Evolutionary conservation across 2,329 filamentous ascomycete genomes (phyloP), one percentile per base, ranked within the genome.

Genomic region (Elsinoe australis): DNA sequence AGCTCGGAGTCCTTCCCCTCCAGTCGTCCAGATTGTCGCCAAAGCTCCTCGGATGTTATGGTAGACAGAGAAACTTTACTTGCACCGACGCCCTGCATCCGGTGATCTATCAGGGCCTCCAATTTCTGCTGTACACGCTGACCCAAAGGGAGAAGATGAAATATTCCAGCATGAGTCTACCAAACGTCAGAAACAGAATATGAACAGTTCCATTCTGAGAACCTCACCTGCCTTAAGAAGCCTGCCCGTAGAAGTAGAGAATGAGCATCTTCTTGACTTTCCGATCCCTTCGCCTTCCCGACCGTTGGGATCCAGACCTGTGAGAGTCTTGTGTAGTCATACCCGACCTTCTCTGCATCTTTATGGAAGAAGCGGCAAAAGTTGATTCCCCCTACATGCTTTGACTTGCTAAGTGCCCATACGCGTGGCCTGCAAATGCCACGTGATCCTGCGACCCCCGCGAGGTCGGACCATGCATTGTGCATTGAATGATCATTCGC

Each of bases 131-230:
- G 88, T 0, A 96, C 87, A 21, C 87, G 78, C 22, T 87, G 73
- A 0, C 92, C 92, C 0, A 98, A 69, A 0, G 92, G 92, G 1
- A 98, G 74, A 61, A 95, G 75, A 60, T 98, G 92, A 58, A 95
- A 98, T 28, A 96, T 80, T 21, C 92, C 92, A 5, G 89, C 80
- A 61, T 95, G 85, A 15, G 87, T 82, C 80, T 88, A 58, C 24
- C 14, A 17, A 17, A 22, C 31, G 14, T 35, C 29, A 21, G 83
- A 52, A 83, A 64, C 59, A 83, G 21, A 14, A 18, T 33, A 8
- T 19, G 24, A 21, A 28, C 19, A 3, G 3, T 26, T 12, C 19
- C 18, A 3, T 14, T 18, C 14, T n/a, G n/a, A n/a, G 6, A 10
- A 44, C 21, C 17, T 12, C 60, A 66, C 63, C 55, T 68, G 67